Evolutionary conservation across 2,329 filamentous ascomycete genomes (phyloP).

Genomic region (Madurella mycetomatis): DNA sequence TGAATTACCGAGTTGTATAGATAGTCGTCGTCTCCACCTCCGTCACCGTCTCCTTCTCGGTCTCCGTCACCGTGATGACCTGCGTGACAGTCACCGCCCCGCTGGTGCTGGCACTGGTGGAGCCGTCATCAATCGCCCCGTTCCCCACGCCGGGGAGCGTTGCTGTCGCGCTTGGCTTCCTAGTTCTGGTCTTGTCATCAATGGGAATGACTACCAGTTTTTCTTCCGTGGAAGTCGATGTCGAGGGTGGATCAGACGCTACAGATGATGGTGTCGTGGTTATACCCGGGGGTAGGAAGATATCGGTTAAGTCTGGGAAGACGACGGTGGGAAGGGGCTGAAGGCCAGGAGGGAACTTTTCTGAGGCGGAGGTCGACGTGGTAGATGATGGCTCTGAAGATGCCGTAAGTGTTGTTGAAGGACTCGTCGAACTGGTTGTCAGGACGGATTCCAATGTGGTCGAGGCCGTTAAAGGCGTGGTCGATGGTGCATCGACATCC

Average conservation of each 20-base stretch:
- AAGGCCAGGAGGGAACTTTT: background rate
- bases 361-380: background rate
- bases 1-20: background rate
- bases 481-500: background rate
- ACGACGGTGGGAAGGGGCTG: background rate
- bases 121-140: background rate
- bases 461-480: no score
- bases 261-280: background rate
- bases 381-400: background rate
- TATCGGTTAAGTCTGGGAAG: conserved; percentile 1
- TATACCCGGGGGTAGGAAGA: background rate
- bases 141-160: background rate
- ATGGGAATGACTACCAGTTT: conserved; percentile 17
- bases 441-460: no score
- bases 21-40: conserved; percentile 5
- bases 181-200: background rate
- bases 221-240: background rate
- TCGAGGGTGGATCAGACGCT: no score
- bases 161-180: background rate
- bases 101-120: background rate
- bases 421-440: no score
- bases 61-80: conserved; percentile 4
- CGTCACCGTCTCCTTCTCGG: conserved; percentile 6
- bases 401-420: background rate
- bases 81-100: conserved; percentile 6